Base-by-base conservation (phyloP, 2,329 filamentous ascomycete genomes). In the Stachybotrys chlorohalonatus region DNA sequence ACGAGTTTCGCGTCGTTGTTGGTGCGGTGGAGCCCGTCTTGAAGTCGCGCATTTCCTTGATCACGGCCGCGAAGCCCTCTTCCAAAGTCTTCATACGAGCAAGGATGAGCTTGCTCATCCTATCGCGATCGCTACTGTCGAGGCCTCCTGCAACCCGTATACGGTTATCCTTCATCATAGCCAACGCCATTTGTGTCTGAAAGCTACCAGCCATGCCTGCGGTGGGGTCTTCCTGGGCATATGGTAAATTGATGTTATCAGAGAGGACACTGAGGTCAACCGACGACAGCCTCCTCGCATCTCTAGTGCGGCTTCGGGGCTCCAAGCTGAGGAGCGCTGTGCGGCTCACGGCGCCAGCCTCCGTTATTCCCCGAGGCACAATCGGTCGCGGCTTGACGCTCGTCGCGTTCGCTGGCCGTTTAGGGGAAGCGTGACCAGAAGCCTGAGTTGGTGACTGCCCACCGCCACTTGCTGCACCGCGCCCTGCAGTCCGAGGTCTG, bases 61-160 rank as follows among this genome's bases (percentile, higher is more conserved):
- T 82, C n/a, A 95, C 86, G 56, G 96, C 90, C 2, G 87, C 81
- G 68, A 97, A 93, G 13, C 91, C 87, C 70, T 95, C 90, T 68
- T 97, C 92, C 2, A 97, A 78, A 7, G 87, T 93, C 68, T 94
- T 94, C 90, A 96, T 96, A 39, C 90, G 79, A 8, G 90, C 90
- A 49, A 96, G 75, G 70, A 96, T 87, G 49, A 96, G 79, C 54
- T 90, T 82, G 61, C 86, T 85, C 80, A 92, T 87, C 47, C 88
- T 82, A 64, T 89, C 86, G 30, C 68, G 82, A 77, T 76, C 74
- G 54, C 66, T 70, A 5, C 67, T 56, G 50, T 75, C 71, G 36
- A 62, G 60, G 46, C 67, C 68, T 36, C 67, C 72, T 36, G 67
- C 66, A 16, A 67, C 71, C 62, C 79, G 80, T 53, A 84, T 70